Evolutionary conservation across 2,329 filamentous ascomycete species (phyloP).

Genomic region (Mycosphaerella sp.): DNA sequence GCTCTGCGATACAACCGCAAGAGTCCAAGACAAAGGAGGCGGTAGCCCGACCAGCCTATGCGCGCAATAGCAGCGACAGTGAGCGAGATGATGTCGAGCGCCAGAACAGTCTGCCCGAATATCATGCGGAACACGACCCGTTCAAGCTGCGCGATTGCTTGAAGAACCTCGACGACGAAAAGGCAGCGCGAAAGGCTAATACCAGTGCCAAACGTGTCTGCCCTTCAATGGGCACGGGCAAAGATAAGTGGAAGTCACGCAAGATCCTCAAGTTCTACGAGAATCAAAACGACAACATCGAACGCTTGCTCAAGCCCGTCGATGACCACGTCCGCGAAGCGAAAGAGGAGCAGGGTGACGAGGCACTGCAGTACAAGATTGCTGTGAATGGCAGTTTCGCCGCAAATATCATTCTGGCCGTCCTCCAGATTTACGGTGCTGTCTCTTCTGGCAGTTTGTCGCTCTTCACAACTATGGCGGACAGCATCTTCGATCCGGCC

Average conservation of each 20-base stretch:
- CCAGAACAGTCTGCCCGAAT: conserved; percentile 49
- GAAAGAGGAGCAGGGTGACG: conserved; percentile 70
- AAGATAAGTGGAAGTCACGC: conserved; percentile 42
- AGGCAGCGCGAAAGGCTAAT: conserved; percentile 68
- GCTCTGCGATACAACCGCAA: conserved; percentile 18
- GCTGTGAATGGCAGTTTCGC: conserved; percentile 62
- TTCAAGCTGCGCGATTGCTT: conserved; percentile 70
- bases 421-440: conserved; percentile 83
- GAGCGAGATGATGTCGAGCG: conserved; percentile 39
- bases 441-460: conserved; percentile 83
- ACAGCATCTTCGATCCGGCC: conserved; percentile 77
- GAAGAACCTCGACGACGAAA: conserved; percentile 71
- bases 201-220: conserved; percentile 64
- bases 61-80: conserved; percentile 28
- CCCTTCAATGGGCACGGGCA: conserved; percentile 40
- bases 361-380: conserved; percentile 69
- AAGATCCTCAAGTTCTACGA: conserved; percentile 79
- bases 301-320: conserved; percentile 84
- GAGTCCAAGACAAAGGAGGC: conserved; percentile 29
- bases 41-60: conserved; percentile 31
- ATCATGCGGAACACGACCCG: conserved; percentile 66
- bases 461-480: conserved; percentile 95
- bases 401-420: conserved; percentile 73
- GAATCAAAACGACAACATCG: conserved; percentile 86
- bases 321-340: conserved; percentile 83